Base-by-base conservation (phyloP, 441 rosid species). In the Cnidoscolus chayamansa region DNA sequence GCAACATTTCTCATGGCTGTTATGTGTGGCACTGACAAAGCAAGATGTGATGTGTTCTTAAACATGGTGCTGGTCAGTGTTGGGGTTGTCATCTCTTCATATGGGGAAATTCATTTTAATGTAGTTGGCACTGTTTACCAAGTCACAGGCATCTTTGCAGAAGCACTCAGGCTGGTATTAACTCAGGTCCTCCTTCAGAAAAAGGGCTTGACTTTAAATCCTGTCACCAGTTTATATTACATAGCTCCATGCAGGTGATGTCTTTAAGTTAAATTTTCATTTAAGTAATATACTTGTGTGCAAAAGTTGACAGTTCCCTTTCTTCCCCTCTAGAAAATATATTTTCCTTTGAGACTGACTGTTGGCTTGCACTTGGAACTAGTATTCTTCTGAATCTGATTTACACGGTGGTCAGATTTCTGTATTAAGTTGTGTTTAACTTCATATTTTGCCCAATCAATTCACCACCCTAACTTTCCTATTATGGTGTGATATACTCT, bases 41-140 rank as follows among this genome's bases (percentile, higher is more conserved):
- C 93, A 78, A 89, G 99, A 85, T 93, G 97, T 67, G 98, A 96
- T 57, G 93, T 96, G 79, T 96, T 96, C 88, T 83, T 80, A 68
- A 96, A 96, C 97, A 93, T 96, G 99, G 70, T 96, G 89, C 90
- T 96, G 86, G 91, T 96, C 94, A 96, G 99, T 84, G 89, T 93
- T 74, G 98, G 99, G 76, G 99, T 96, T 76, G 98, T 96, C 80
- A 53, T 96, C 78, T 96, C 99, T 74, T 96, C 99, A 0, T 96
- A 96, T 65, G 99, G 99, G 77, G 99, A 96, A 89, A 96, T 96
- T 80, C 93, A 96, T 88, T 96, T 96, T 83, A 91, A 96, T 77
- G 77, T 91, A 73, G 86, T 93, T 67, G 99, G 99, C 78, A 96
- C 99, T 68, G 83, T 93, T 80, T 96, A 90, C 83, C 99, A 96